Evolutionary conservation across 768 basidiomycete species (phyloP).

Genomic region (Pulveroboletus sp.): DNA sequence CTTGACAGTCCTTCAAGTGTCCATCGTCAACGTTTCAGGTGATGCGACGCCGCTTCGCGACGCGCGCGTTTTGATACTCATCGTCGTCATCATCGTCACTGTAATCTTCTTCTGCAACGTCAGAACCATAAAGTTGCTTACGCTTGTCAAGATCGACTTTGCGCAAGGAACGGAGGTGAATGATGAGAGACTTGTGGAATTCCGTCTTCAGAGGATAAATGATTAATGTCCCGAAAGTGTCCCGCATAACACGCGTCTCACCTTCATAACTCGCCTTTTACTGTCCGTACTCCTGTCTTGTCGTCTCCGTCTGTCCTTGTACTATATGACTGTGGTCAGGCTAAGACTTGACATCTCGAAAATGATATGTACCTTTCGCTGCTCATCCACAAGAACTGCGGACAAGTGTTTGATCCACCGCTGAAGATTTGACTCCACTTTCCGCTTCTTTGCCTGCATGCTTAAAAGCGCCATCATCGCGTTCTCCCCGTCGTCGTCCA

Average conservation of each 20-base stretch:
- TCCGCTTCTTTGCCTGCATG: constrained; percentile 35
- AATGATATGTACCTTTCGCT: constrained; percentile 54
- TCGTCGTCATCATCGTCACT: constrained; percentile 36
- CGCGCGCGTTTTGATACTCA: constrained; percentile 31
- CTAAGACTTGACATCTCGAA: not conserved
- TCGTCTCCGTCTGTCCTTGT: constrained; percentile 60
- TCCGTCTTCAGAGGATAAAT: constrained; percentile 46
- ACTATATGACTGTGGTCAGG: constrained; percentile 36
- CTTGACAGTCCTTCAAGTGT: constrained; percentile 15
- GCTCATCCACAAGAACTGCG: constrained; percentile 60
- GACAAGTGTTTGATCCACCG: constrained; percentile 69
- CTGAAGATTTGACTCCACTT: constrained; percentile 48
- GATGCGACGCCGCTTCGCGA: constrained; percentile 30
- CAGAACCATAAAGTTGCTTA: constrained; percentile 39
- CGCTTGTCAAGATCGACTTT: constrained; percentile 56
- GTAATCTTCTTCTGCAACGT: constrained; percentile 36
- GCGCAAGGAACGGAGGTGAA: constrained; percentile 59
- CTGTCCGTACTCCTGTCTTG: constrained; percentile 45
- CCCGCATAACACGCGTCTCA: constrained; percentile 26
- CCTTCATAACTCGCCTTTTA: constrained; percentile 60
- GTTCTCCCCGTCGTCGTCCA: constrained; percentile 36
- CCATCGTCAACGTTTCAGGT: constrained; percentile 19
- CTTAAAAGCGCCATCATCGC: constrained; percentile 29
- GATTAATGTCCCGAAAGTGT: not conserved
- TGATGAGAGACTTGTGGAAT: constrained; percentile 61